phyloP scores from a whole-genome alignment of 345 rosid genomes.

The Leavenworthia alabamica region DNA sequence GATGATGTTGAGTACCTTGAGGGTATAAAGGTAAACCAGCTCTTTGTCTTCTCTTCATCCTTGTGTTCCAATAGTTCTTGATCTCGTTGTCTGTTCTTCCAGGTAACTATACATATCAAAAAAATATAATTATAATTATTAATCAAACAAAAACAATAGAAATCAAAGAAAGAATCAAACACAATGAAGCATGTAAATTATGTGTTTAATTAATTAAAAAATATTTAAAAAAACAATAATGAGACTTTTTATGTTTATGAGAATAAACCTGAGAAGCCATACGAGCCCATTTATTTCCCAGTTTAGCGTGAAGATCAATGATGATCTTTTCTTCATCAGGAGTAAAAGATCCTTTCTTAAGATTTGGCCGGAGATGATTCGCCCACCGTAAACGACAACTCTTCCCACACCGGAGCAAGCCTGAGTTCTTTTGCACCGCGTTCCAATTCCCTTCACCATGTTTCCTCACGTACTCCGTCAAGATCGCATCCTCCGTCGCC shows the following conservation, averaged over 20 bases:
- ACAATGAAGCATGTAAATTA: conserved; percentile 8
- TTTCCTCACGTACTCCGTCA: conserved; percentile 60
- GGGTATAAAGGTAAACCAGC: conserved; percentile 73
- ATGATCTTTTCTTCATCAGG: conserved; percentile 67
- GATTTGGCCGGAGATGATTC: conserved; percentile 80
- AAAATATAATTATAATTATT: background rate
- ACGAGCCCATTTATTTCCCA: conserved; percentile 93
- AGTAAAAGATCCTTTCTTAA: conserved; percentile 64
- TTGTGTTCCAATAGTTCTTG: conserved; percentile 85
- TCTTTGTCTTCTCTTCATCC: conserved; percentile 68
- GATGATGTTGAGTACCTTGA: conserved; percentile 33
- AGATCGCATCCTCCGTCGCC: conserved; percentile 57
- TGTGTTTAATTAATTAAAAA: conserved; percentile 8
- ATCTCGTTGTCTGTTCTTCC: conserved; percentile 91
- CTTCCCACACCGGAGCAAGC: conserved; percentile 78
- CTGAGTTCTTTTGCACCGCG: conserved; percentile 61
- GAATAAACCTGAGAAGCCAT: conserved; percentile 76
- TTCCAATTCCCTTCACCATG: conserved; percentile 89
- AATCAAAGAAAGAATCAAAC: conserved; percentile 4
- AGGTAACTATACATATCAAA: conserved; percentile 44
- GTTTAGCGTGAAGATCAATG: conserved; percentile 68
- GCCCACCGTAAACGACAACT: conserved; percentile 92
- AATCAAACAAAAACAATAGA: background rate
- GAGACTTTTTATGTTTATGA: background rate
- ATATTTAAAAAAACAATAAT: background rate